Base-by-base conservation (phyloP, 345 rosid genomes). In the Eucalyptus sp. region DNA sequence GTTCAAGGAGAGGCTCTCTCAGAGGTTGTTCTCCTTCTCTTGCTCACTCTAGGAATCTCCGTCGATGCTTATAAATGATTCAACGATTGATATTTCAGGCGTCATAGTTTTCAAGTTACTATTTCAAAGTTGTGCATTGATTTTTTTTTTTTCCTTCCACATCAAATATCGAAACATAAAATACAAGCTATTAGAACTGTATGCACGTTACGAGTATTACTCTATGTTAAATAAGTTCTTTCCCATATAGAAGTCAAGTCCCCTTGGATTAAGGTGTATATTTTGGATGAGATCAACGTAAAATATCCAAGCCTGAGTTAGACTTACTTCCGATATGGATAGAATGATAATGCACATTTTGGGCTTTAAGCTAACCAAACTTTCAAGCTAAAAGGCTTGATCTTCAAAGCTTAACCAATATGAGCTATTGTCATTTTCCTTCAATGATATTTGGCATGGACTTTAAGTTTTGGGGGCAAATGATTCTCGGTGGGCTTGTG, bases 1-100 rank as follows among this genome's bases (percentile, higher is more conserved):
- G 60, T 93, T 91, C 93, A 87, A 87, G 50, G 89, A 94, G 48
- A 89, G 89, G 58, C 95, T 94, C 90, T 89, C 92, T 1, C 90
- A 50, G 56, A 94, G 95, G 91, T 95, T 86, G 10, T 31, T 54
- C 2, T 2, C 9, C 8, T 62, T 22, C 25, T 33, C 25, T 17
- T 33, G 44, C 81, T 71, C 44, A 43, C 81, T 9, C 46, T 71
- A 37, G 81, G 24, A 71, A 37, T 18, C 46, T 68, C 44, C 44
- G 1, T 33, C 25, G 13, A 33, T 33, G 81, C 80, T 68, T 33
- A 33, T 68, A 68, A 37, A 71, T 71, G 44, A 71, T 33, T 16
- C 24, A 22, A 33, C 44, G 4, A 68, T 33, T 68, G 81, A 68
- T 68, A 68, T 33, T 17, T 68, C 25, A 68, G 11, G 44, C 25